Evolutionary conservation across 2,329 filamentous ascomycete genomes (phyloP).

Genomic region (Ophiostoma montium): DNA sequence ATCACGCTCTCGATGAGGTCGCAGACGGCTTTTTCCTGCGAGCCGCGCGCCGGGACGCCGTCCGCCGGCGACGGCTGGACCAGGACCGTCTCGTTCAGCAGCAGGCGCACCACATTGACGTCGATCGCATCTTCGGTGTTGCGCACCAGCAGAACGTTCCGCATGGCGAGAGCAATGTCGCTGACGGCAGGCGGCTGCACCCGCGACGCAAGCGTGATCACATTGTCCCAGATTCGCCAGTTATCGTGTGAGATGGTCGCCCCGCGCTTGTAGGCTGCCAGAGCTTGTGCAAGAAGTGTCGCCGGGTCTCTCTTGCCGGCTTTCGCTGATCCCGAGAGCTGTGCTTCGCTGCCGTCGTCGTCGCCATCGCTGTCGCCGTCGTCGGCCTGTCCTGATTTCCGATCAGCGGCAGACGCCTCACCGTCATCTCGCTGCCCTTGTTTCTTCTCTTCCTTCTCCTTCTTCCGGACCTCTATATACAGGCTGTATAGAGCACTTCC

Average conservation of each 20-base stretch:
- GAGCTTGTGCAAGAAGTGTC: conserved; percentile 55
- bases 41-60: conserved; percentile 39
- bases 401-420: conserved; percentile 16
- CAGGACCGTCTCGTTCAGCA: conserved; percentile 58
- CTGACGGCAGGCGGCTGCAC: conserved; percentile 59
- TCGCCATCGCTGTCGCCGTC: conserved; percentile 7
- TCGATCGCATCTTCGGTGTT: conserved; percentile 71
- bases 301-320: conserved; percentile 34
- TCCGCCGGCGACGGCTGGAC: conserved; percentile 18
- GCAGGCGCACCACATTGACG: conserved; percentile 50
- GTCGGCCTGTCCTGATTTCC: neutral
- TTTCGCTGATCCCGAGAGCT: conserved; percentile 14
- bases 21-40: conserved; percentile 47
- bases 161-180: conserved; percentile 64
- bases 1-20: conserved; percentile 62
- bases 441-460: conserved; percentile 16
- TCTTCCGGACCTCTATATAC: conserved; percentile 39
- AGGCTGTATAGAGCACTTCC: conserved; percentile 67
- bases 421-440: conserved; percentile 15
- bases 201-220: conserved; percentile 72
- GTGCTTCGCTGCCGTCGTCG: conserved; percentile 8
- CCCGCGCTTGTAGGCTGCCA: conserved; percentile 76
- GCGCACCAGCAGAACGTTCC: conserved; percentile 62
- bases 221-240: conserved; percentile 93
- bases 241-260: conserved; percentile 72